Evolutionary conservation across 108 stramenopile species (phyloP).

Genomic region (Cyclotella kingstonii): DNA sequence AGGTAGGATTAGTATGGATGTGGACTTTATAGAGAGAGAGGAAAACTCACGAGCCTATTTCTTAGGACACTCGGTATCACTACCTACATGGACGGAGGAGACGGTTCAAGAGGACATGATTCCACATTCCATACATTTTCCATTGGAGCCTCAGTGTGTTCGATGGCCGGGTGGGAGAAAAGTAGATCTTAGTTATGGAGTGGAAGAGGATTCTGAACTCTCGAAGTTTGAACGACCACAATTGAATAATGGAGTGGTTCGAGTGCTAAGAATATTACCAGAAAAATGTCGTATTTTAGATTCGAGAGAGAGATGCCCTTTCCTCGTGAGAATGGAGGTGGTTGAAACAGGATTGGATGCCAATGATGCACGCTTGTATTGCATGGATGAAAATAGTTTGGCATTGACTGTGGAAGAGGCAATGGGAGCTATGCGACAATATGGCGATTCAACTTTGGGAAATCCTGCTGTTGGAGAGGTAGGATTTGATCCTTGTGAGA

Average conservation of each 20-base stretch:
- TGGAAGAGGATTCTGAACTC: conserved; percentile 7
- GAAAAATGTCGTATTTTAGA: conserved; percentile 60
- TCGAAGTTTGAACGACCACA: conserved; percentile 28
- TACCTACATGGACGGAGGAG: conserved; percentile 30
- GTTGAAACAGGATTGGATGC: conserved; percentile 76
- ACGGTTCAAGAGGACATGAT: conserved; percentile 68
- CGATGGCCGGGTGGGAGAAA: conserved; percentile 60
- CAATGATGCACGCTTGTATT: conserved; percentile 83
- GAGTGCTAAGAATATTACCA: conserved; percentile 73
- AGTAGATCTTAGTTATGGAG: background rate
- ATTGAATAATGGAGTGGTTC: conserved; percentile 57
- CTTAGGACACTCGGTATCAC: conserved; percentile 54
- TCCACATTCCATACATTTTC: conserved; percentile 79
- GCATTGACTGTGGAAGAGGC: conserved; percentile 79
- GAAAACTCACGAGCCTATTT: too few relatives aligned
- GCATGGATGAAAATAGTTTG: conserved; percentile 36
- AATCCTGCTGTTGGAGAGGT: conserved; percentile 6
- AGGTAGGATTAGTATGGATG: conserved; percentile 80
- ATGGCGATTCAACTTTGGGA: conserved; percentile 13
- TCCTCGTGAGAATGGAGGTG: conserved; percentile 78
- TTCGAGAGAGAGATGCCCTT: conserved; percentile 82
- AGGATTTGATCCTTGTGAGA: conserved; percentile 38
- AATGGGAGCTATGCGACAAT: conserved; percentile 36
- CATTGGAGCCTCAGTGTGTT: conserved; percentile 58
- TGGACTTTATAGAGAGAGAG: conserved; percentile 55